Percentiles rank a stretch among this genome's conserved stretches.
Conservation (phyloP, 495 filamentous ascomycete genomes). For the Chaetomium cochliodes region DNA sequence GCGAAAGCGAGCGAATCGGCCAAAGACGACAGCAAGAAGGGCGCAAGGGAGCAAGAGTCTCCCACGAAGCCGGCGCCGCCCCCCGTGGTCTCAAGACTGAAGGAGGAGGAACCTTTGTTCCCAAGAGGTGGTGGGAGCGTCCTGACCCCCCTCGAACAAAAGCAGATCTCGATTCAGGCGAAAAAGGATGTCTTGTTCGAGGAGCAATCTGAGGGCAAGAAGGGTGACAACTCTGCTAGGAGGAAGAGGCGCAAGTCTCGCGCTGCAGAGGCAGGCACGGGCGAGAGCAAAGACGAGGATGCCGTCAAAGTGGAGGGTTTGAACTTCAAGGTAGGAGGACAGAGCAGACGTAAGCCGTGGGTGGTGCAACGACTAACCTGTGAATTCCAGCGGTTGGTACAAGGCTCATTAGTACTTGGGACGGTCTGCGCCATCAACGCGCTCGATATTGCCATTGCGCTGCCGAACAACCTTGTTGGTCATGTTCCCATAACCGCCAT, state of each 20-base stretch:
- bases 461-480: conserved; percentile 90
- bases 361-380: conserved; percentile 39
- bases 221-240: conserved; percentile 42
- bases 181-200: conserved; percentile 92
- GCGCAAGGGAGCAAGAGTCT: conserved; percentile 26
- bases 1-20: conserved; percentile 41
- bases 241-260: conserved; percentile 57
- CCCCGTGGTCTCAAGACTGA: conserved; percentile 39
- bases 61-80: conserved; percentile 31
- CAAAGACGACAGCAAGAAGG: conserved; percentile 31
- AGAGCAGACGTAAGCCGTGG: background rate
- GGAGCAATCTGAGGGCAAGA: conserved; percentile 57
- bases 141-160: conserved; percentile 89
- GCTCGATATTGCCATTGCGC: conserved; percentile 71
- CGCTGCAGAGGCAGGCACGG: conserved; percentile 46
- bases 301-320: conserved; percentile 76
- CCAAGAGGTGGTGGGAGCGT: conserved; percentile 90
- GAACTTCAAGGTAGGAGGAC: conserved; percentile 82
- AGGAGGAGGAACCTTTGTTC: conserved; percentile 83
- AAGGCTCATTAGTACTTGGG: conserved; percentile 82
- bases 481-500: conserved; percentile 88
- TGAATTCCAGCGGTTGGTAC: conserved; percentile 63
- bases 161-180: conserved; percentile 93
- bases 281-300: conserved; percentile 51
- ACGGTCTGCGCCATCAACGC: conserved; percentile 78